Evolutionary conservation across 345 rosid genomes (phyloP).

Genomic region (Populus euphratica): DNA sequence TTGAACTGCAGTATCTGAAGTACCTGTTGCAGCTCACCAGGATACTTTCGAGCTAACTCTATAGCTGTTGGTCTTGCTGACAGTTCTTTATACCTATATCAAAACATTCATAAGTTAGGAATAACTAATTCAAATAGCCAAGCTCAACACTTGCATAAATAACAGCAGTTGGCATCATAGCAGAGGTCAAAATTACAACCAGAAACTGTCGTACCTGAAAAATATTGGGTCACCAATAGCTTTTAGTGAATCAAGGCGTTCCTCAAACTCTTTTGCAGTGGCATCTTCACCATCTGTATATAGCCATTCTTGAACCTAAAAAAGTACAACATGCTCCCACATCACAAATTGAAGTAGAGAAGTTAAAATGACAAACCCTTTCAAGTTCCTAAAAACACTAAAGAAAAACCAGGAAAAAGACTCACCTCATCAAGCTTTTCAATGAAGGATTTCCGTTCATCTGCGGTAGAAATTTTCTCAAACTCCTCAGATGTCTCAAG

Average conservation of each 20-base stretch:
- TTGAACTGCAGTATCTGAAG: conserved; percentile 12
- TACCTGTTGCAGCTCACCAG: conserved; percentile 72
- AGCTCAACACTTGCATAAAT: not conserved
- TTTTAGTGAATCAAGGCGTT: conserved; percentile 63
- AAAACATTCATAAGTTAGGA: not conserved
- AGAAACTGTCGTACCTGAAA: conserved; percentile 51
- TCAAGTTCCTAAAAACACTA: not conserved
- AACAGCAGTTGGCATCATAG: not conserved
- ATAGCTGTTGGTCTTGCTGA: conserved; percentile 73
- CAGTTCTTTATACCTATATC: conserved; percentile 70
- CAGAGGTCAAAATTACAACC: not conserved
- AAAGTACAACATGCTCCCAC: conserved; percentile 9
- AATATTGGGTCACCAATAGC: conserved; percentile 72
- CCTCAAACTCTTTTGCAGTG: conserved; percentile 64
- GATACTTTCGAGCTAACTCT: conserved; percentile 56
- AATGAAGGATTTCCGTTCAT: conserved; percentile 71
- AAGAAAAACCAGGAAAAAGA: not conserved
- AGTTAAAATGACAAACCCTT: not conserved
- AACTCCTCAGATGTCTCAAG: conserved; percentile 68
- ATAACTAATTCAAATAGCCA: not conserved
- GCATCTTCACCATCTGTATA: conserved; percentile 98
- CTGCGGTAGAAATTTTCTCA: conserved; percentile 65
- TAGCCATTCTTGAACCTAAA: conserved; percentile 96
- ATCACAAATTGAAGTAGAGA: conserved; percentile 1
- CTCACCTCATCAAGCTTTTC: conserved; percentile 89